Conservation (phyloP, 345 rosid genomes). For the Rubroshorea leprosula region DNA sequence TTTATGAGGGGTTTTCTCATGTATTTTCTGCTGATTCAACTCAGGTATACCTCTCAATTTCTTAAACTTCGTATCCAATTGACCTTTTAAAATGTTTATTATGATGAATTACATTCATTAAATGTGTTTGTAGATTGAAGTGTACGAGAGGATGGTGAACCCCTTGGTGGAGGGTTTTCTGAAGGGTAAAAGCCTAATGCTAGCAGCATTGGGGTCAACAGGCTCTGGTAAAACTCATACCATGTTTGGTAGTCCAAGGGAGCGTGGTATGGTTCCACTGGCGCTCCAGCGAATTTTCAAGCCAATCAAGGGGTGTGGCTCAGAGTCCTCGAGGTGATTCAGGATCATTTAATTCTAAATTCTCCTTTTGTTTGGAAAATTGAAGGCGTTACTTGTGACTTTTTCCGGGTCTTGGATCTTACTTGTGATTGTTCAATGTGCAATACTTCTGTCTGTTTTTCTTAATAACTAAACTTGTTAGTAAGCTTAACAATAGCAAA, state of each 20-base stretch:
- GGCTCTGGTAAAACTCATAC: constrained; percentile 97
- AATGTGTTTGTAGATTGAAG: constrained; percentile 53
- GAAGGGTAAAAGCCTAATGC: constrained; percentile 71
- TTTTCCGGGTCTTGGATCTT: too few relatives aligned
- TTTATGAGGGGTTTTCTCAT: constrained; percentile 74
- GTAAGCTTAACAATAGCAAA: too few relatives aligned
- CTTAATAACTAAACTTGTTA: not conserved
- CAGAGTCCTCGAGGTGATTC: constrained; percentile 43
- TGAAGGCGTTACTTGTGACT: not conserved
- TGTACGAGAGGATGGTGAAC: constrained; percentile 61
- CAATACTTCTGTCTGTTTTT: not conserved
- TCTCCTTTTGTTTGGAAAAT: not conserved
- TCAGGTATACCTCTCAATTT: constrained; percentile 40
- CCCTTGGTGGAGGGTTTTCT: constrained; percentile 76
- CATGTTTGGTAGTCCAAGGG: constrained; percentile 57
- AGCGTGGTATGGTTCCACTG: constrained; percentile 81
- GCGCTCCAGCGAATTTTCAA: constrained; percentile 55
- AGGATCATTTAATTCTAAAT: not conserved
- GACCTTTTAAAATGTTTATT: not conserved
- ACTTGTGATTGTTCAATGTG: not conserved
- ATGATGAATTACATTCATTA: too few relatives aligned
- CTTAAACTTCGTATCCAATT: not conserved
- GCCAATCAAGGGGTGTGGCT: constrained; percentile 10
- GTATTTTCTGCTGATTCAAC: constrained; percentile 64
- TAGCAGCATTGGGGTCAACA: constrained; percentile 84